Conservation (phyloP, 1,284 basidiomycete genomes). For the Leucoagaricus sp. region DNA sequence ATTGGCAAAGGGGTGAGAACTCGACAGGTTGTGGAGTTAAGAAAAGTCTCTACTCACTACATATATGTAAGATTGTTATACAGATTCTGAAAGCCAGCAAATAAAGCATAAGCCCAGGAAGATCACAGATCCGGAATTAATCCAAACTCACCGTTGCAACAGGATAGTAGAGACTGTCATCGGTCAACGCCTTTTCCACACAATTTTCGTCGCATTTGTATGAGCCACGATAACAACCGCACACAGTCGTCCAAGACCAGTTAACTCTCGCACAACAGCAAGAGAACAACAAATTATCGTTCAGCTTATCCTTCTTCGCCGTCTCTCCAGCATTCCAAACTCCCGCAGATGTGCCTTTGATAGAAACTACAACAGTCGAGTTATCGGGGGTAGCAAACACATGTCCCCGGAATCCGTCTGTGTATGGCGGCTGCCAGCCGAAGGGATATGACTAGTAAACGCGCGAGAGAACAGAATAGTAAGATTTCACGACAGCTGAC, state of each 20-base stretch:
- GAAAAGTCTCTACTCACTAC: constrained; percentile 51
- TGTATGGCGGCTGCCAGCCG: constrained; percentile 84
- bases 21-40: background rate
- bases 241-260: constrained; percentile 95
- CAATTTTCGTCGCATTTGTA: constrained; percentile 87
- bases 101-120: background rate
- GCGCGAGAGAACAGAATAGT: constrained; percentile 7
- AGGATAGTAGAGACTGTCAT: constrained; percentile 90
- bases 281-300: constrained; percentile 96
- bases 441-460: constrained; percentile 71
- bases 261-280: constrained; percentile 96
- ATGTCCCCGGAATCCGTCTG: constrained; percentile 90
- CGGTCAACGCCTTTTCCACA: constrained; percentile 75
- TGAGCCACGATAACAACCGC: constrained; percentile 84
- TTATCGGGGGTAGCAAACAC: constrained; percentile 86
- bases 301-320: constrained; percentile 87
- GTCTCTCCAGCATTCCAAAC: constrained; percentile 87
- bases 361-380: constrained; percentile 83
- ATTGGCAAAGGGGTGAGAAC: background rate
- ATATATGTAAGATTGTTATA: constrained; percentile 94
- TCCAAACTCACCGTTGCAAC: constrained; percentile 66
- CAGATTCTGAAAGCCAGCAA: constrained; percentile 58
- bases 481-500: background rate
- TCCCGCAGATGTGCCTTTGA: constrained; percentile 92
- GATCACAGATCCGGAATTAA: background rate